phyloP scores from a whole-genome alignment of 2,329 filamentous ascomycete genomes.

The Penicillium nordicum region DNA sequence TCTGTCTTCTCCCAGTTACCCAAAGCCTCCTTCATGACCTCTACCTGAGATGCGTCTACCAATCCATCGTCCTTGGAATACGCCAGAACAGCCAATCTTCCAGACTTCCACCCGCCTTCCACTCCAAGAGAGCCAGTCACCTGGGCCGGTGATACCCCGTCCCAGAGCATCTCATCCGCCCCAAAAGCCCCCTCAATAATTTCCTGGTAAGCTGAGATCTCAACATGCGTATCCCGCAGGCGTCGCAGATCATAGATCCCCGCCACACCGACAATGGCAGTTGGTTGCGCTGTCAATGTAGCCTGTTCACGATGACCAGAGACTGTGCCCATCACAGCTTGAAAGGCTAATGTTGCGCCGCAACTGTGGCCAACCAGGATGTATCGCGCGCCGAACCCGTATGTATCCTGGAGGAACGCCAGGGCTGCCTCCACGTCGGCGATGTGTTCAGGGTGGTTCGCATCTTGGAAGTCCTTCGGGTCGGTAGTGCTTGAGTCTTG shows the following conservation, averaged over 20 bases:
- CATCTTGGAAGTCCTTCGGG: slow-evolving; percentile 31
- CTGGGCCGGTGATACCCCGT: slow-evolving; percentile 39
- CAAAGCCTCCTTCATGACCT: slow-evolving; percentile 50
- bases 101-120: slow-evolving; percentile 34
- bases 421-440: slow-evolving; percentile 42
- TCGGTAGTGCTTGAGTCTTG: slow-evolving; percentile 33
- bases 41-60: slow-evolving; percentile 38
- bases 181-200: slow-evolving; percentile 45
- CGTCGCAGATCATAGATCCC: slow-evolving; percentile 46
- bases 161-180: slow-evolving; percentile 36
- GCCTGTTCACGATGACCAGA: slow-evolving; percentile 12
- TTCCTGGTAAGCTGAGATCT: slow-evolving; percentile 37
- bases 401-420: slow-evolving; percentile 40
- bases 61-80: slow-evolving; percentile 43
- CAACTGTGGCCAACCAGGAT: slow-evolving; percentile 48
- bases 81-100: slow-evolving; percentile 39
- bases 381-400: slow-evolving; percentile 39
- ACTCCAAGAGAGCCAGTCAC: slow-evolving; percentile 28
- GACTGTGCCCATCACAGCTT: slow-evolving; percentile 39
- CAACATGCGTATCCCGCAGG: slow-evolving; percentile 34
- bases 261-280: slow-evolving; percentile 41
- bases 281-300: slow-evolving; percentile 26
- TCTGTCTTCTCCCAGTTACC: slow-evolving; percentile 43
- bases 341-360: slow-evolving; percentile 47
- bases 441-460: slow-evolving; percentile 47